Conservation (phyloP, 306 rosid genomes). For the Quercus mongolica region DNA sequence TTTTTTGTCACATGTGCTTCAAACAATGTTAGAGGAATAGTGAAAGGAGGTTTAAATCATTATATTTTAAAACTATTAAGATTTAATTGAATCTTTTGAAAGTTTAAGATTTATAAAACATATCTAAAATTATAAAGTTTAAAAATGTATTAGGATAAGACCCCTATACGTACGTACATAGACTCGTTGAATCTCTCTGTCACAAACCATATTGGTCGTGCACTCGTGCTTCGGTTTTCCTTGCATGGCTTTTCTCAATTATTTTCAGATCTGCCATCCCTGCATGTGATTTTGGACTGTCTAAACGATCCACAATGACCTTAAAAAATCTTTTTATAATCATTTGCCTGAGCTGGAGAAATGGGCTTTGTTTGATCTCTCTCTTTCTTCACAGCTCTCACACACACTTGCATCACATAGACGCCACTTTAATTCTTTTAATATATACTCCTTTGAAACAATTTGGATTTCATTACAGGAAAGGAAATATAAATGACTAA, state of each 20-base stretch:
- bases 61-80: too few relatives aligned
- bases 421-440: neutral
- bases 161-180: neutral
- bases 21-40: too few relatives aligned
- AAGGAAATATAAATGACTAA: too few relatives aligned
- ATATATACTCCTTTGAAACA: neutral
- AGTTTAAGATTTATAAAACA: too few relatives aligned
- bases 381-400: neutral
- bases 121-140: too few relatives aligned
- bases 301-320: neutral
- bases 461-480: too few relatives aligned
- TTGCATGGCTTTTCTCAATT: neutral
- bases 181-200: neutral
- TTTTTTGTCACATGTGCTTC: too few relatives aligned
- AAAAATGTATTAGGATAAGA: neutral
- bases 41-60: too few relatives aligned
- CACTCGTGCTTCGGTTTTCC: neutral
- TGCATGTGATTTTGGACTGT: slow-evolving; percentile 19
- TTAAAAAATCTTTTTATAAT: neutral
- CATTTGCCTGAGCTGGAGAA: slow-evolving; percentile 8
- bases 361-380: neutral
- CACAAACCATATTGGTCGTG: neutral
- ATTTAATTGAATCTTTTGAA: too few relatives aligned
- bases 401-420: neutral
- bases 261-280: neutral